Conservation (phyloP, 2,329 filamentous ascomycete species). For the Elsinoe necatrix region DNA sequence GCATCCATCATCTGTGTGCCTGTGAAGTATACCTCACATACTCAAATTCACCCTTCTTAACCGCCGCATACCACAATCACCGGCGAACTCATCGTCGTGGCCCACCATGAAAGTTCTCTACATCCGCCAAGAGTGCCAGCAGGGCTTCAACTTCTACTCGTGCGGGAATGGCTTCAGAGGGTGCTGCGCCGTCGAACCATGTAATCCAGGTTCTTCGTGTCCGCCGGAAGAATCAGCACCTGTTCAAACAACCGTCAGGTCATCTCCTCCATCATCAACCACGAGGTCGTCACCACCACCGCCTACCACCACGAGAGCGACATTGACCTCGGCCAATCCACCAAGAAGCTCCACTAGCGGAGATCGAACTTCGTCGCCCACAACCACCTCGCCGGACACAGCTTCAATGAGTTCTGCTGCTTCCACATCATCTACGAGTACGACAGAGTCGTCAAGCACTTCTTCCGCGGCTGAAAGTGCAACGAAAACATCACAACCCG, state of each 20-base stretch:
- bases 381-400: background rate
- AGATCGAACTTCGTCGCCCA: background rate
- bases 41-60: background rate
- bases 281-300: background rate
- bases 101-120: conserved; percentile 7
- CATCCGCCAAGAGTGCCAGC: background rate
- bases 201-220: conserved; percentile 1
- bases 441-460: background rate
- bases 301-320: background rate
- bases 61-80: background rate
- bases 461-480: background rate
- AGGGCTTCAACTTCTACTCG: conserved; percentile 8
- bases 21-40: background rate
- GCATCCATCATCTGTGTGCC: background rate
- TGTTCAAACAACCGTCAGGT: background rate
- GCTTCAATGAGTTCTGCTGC: background rate
- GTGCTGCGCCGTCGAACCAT: conserved; percentile 9
- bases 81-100: background rate
- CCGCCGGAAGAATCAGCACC: background rate
- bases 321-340: background rate
- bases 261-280: background rate
- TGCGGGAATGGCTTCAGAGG: conserved; percentile 15
- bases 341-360: background rate
- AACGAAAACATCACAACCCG: background rate
- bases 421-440: background rate